Base-by-base conservation (phyloP, 495 filamentous ascomycete species). In the Podospora fimiseda region DNA sequence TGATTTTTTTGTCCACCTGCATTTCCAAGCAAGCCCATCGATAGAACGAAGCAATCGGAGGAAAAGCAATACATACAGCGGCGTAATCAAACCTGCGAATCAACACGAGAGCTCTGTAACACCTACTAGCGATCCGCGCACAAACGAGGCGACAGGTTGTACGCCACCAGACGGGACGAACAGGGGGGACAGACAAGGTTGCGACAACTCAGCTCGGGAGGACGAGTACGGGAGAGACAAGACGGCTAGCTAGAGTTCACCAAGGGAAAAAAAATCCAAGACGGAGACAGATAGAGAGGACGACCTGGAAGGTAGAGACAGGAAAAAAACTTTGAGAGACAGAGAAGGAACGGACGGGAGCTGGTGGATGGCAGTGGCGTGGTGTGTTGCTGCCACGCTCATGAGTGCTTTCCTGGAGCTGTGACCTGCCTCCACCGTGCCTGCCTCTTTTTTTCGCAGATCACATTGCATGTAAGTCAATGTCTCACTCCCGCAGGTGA, bases 391-490 rank as follows among this genome's bases (percentile, higher is more conserved):
- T 33, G 6, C 27, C 27, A 33, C 5, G 27, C 27, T 33, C 6
- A 5, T 33, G 27, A 33, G 27, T 5, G 27, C 27, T 33, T 33
- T 11, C 11, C 27, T 6, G 6, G 27, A 33, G 27, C 6, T 24
- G 43, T 46, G 43, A 46, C 43, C 43, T 46, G 43, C n/a, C n/a
- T n/a, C n/a, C n/a, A n/a, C n/a, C n/a, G n/a, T n/a, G n/a, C n/a
- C n/a, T n/a, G n/a, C 39, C 49, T 9, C 21, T 42, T 33, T 38
- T 23, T 52, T 16, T 33, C 44, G 39, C n/a, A 47, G 44, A 5
- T 14, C 23, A 47, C 20, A 30, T 43, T 52, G 40, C 50, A 13
- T 52, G 50, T 52, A 52, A 52, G 50, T 52, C 39, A 43, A 8
- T 52, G 39, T 52, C 50, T 51, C 38, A 51, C 40, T 13, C 39